Conservation (phyloP, 768 basidiomycete genomes). For the Mycena epipterygia region DNA sequence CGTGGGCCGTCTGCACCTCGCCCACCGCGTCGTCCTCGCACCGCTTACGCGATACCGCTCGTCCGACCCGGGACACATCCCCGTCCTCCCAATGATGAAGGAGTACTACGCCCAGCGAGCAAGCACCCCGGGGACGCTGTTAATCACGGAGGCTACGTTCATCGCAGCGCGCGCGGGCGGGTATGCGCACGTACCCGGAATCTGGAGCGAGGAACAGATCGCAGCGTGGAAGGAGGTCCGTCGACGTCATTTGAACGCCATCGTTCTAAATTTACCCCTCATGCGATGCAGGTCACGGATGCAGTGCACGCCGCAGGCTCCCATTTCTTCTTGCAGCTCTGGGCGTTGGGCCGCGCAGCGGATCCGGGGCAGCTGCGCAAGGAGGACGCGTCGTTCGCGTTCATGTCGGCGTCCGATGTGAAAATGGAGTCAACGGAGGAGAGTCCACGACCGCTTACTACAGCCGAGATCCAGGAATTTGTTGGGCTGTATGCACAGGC, state of each 20-base stretch:
- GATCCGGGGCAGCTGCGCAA: slow-evolving; percentile 39
- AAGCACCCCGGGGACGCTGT: slow-evolving; percentile 50
- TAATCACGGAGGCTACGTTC: slow-evolving; percentile 59
- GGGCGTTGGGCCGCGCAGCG: slow-evolving; percentile 59
- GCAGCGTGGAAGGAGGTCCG: slow-evolving; percentile 57
- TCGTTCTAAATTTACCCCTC: neutral
- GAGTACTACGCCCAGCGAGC: slow-evolving; percentile 51
- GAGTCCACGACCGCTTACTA: slow-evolving; percentile 34
- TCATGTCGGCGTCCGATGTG: slow-evolving; percentile 44
- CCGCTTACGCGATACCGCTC: slow-evolving; percentile 50
- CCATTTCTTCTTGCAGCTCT: slow-evolving; percentile 59
- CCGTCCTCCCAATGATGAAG: slow-evolving; percentile 40
- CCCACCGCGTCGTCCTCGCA: slow-evolving; percentile 52
- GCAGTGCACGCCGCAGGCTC: slow-evolving; percentile 63
- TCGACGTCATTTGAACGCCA: neutral
- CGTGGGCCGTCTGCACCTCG: slow-evolving; percentile 9
- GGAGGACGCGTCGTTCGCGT: slow-evolving; percentile 41
- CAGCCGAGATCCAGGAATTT: slow-evolving; percentile 49
- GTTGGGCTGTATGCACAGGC: slow-evolving; percentile 48
- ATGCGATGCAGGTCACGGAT: slow-evolving; percentile 58
- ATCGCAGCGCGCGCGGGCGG: slow-evolving; percentile 46
- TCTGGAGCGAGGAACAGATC: slow-evolving; percentile 49
- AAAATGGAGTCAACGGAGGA: slow-evolving; percentile 22
- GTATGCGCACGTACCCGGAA: slow-evolving; percentile 50
- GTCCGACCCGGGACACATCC: slow-evolving; percentile 41